Evolutionary conservation across 1,284 basidiomycete genomes (phyloP).

Genomic region (Ganoderma sp.): DNA sequence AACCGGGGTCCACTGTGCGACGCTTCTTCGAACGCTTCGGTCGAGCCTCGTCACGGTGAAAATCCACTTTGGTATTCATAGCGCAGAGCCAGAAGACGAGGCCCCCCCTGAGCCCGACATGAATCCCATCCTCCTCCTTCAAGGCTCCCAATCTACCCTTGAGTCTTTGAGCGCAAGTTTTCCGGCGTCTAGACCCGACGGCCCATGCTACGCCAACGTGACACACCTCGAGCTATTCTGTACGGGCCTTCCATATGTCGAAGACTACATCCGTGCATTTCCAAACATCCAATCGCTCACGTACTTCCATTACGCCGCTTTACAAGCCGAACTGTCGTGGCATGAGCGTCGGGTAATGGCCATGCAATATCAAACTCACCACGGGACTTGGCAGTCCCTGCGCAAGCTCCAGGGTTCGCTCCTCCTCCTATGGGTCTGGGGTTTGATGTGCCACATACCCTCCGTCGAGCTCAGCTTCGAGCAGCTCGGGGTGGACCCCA

Average conservation of each 20-base stretch:
- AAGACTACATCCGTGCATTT: not conserved
- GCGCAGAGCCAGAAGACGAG: not conserved
- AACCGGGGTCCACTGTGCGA: not conserved
- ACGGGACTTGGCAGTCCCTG: not conserved
- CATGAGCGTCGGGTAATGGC: not conserved
- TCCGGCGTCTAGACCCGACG: not conserved
- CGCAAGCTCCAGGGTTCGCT: not conserved
- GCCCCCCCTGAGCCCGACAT: not conserved
- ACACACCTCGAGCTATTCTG: not conserved
- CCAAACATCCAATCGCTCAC: not conserved
- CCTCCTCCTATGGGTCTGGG: not conserved
- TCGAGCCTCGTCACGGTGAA: not conserved
- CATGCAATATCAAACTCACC: not conserved
- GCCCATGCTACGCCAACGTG: not conserved
- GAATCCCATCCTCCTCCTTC: not conserved
- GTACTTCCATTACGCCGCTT: not conserved
- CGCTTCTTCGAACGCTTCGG: not conserved
- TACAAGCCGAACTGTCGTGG: not conserved
- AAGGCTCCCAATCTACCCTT: conserved; percentile 1
- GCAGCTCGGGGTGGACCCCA: not conserved
- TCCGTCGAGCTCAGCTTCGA: not conserved
- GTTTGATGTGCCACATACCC: not conserved
- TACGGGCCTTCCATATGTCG: not conserved
- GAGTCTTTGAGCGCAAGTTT: not conserved
- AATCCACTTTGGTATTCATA: not conserved